Base-by-base conservation (phyloP, 805 yeast genomes). In the Candida boleticola region DNA sequence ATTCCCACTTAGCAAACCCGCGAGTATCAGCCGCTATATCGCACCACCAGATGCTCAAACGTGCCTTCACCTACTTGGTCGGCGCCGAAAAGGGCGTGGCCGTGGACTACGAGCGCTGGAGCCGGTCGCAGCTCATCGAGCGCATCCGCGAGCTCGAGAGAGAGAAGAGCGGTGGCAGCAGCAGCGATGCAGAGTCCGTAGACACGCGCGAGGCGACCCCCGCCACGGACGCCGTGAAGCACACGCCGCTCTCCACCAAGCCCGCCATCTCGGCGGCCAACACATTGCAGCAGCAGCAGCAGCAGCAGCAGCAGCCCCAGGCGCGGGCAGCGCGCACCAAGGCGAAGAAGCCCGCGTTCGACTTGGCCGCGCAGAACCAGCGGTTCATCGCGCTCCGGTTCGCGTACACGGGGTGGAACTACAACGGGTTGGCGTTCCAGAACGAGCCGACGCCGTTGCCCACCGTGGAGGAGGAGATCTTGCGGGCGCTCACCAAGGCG, bases 341-440 rank as follows among this genome's bases (percentile, higher is more conserved):
- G 27, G 47, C 53, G 47, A 37, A 37, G 26, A 65, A 56, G 50
- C 77, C 68, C 59, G 60, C 52, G 18, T 80, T 89, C 58, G 92
- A 87, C 52, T 85, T 85, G 50, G 65, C 79, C 13, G 82, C 79
- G 47, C 78, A 77, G 53, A 49, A 68, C 9, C 79, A 80, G 1
- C 69, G 99, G 42, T 79, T 78, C 46, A 76, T 93, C 11, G 98
- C 96, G 0, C 55, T 93, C 23, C 70, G 78, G 47, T 93, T 93
- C 64, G 85, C 96, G 0, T 93, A 93, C 60, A 56, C 87, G 37
- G 99, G 99, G 1, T 92, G 97, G 97, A 78, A 85, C 55, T 93
- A 93, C 62, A 89, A 84, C 57, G 99, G 99, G 0, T 68, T 93
- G 19, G 96, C 95, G 0, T 67, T 78, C 36, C 98, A 93, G 61